These are phyloP conservation scores for Leucocoprinus birnbaumii DNA, from an alignment of 768 basidiomycete species.

Conservation along the genomic window DNA sequence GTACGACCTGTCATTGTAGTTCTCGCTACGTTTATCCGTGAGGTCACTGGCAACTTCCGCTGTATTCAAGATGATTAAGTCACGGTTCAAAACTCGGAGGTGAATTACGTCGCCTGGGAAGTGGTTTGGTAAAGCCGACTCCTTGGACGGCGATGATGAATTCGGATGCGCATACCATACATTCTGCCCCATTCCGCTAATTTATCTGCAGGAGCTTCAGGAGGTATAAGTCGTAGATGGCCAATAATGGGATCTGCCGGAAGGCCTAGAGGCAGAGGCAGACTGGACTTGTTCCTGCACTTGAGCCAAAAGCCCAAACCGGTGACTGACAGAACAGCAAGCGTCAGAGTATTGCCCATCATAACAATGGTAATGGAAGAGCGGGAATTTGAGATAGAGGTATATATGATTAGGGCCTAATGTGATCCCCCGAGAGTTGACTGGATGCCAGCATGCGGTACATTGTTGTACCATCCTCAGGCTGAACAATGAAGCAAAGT, in stretches of 20 bases:
- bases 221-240: background rate
- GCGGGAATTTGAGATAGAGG: no score
- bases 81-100: background rate
- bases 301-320: no score
- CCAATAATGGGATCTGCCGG: background rate
- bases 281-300: background rate
- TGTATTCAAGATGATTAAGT: constrained; percentile 15
- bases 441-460: no score
- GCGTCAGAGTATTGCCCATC: no score
- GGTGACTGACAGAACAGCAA: no score
- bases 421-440: no score
- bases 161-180: background rate
- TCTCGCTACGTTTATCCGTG: constrained; percentile 17
- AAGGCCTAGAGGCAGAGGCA: background rate
- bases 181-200: background rate
- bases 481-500: no score
- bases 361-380: no score
- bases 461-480: no score
- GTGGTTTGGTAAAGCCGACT: background rate
- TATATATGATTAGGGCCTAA: no score
- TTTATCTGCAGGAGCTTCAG: background rate
- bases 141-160: background rate
- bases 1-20: constrained; percentile 11
- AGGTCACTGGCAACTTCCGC: constrained; percentile 16
- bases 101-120: constrained; percentile 2